Evolutionary conservation across 2,329 filamentous ascomycete genomes (phyloP).

Genomic region (Colletotrichum graminicola): DNA sequence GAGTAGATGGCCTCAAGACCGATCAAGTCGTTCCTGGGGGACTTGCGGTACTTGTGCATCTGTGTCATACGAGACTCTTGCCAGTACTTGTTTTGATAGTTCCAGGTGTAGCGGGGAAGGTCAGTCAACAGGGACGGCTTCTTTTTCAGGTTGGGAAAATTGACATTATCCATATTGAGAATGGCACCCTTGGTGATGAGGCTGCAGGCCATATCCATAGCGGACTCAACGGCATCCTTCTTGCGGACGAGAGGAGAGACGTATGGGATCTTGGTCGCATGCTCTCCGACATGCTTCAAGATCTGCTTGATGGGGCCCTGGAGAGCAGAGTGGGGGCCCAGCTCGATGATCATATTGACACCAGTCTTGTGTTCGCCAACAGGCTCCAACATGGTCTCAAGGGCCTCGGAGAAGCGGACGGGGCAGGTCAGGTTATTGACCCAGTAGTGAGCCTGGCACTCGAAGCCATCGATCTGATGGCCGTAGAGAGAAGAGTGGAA

Average conservation of each 20-base stretch:
- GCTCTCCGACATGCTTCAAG: slow-evolving; percentile 57
- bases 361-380: slow-evolving; percentile 52
- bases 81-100: slow-evolving; percentile 61
- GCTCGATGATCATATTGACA: slow-evolving; percentile 61
- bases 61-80: slow-evolving; percentile 59
- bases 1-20: slow-evolving; percentile 59
- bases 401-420: slow-evolving; percentile 59
- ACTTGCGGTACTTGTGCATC: slow-evolving; percentile 56
- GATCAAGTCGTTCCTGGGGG: slow-evolving; percentile 59
- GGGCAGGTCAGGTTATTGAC: slow-evolving; percentile 57
- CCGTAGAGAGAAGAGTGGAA: slow-evolving; percentile 63
- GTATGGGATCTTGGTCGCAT: slow-evolving; percentile 57
- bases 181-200: slow-evolving; percentile 60
- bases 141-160: slow-evolving; percentile 56
- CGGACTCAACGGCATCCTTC: slow-evolving; percentile 60
- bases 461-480: slow-evolving; percentile 52
- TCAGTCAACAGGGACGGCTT: slow-evolving; percentile 51
- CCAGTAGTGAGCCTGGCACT: slow-evolving; percentile 55
- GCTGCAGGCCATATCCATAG: slow-evolving; percentile 57
- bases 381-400: slow-evolving; percentile 52
- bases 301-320: slow-evolving; percentile 65
- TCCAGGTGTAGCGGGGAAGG: slow-evolving; percentile 63
- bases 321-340: slow-evolving; percentile 63
- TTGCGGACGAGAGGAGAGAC: slow-evolving; percentile 63
- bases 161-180: slow-evolving; percentile 60